A percentile compares a stretch with the other conserved stretches of the same genome.
These are phyloP conservation scores for Paecilomyces fulvus DNA, from an alignment of 2,329 filamentous ascomycete species.

Conservation along the genomic window DNA sequence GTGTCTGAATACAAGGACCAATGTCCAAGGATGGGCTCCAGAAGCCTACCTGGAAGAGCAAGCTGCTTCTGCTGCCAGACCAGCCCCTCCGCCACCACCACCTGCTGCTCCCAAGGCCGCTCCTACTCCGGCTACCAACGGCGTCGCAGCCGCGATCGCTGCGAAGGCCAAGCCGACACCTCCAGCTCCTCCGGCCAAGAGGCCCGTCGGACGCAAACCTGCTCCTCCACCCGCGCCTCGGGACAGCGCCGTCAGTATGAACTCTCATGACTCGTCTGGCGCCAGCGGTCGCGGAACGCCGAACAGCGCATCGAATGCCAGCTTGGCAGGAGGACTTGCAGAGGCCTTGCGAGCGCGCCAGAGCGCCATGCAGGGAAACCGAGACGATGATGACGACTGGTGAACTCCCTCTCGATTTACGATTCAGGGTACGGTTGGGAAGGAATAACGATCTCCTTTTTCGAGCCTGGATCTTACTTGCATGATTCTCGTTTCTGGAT, in stretches of 20 bases:
- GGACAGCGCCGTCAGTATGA: constrained; percentile 50
- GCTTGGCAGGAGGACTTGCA: constrained; percentile 64
- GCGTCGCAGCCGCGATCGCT: constrained; percentile 26
- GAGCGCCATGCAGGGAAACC: constrained; percentile 63
- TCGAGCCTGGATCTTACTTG: background rate
- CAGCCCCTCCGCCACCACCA: constrained; percentile 46
- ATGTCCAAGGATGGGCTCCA: constrained; percentile 85
- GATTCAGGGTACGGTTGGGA: background rate
- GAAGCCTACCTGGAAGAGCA: constrained; percentile 85
- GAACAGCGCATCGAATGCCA: constrained; percentile 47
- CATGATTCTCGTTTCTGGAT: background rate
- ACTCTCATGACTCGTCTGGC: constrained; percentile 44
- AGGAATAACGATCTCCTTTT: background rate
- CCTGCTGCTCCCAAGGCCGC: constrained; percentile 40
- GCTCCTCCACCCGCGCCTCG: constrained; percentile 57
- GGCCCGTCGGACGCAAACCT: constrained; percentile 67
- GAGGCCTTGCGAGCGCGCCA: constrained; percentile 71
- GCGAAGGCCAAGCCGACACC: constrained; percentile 59
- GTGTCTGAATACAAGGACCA: constrained; percentile 60
- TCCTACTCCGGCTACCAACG: constrained; percentile 56
- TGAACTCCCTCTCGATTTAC: constrained; percentile 25
- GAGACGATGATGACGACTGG: constrained; percentile 65
- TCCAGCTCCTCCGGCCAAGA: constrained; percentile 70
- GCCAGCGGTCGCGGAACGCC: constrained; percentile 64
- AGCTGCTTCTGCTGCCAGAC: constrained; percentile 48